Base-by-base conservation (phyloP, 768 basidiomycete genomes). In the Kwoniella shandongensis region DNA sequence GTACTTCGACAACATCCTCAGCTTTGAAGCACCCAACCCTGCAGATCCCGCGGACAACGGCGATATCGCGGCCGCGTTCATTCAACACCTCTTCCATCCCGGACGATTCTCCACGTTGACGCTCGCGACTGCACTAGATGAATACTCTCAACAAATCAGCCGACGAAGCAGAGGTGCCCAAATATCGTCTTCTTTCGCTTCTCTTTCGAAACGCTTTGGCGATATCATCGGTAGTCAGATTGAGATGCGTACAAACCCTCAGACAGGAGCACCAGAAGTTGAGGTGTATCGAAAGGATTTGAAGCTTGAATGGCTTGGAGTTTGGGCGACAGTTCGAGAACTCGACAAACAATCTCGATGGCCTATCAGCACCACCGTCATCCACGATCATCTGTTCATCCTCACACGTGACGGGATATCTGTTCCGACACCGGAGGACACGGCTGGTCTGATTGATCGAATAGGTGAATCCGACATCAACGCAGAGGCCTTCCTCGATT, bases 301-400 rank as follows among this genome's bases (percentile, higher is more conserved):
- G 66, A 92, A 89, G 74, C 80, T 88, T 44, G 92, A 97, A 66
- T 98, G 94, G 93, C 88, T 97, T 70, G 91, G 93, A 2, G 93
- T 97, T 68, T 85, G 93, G 59, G 88, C 92, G 7, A 83, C 89
- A 54, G 92, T 90, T 69, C 84, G 88, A 51, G 90, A 91, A 62
- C 81, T 92, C n/a, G 93, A 96, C 77, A 86, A 65, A 48, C 65
- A 72, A 27, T 73, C 68, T 30, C 57, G 74, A 29, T 77, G 74
- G 75, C 71, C 69, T 1, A 22, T 78, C 25, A 25, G 44, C 2
- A 62, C 69, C 3, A 52, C 64, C 1, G 17, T 62, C 2, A n/a
- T 54, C 23, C 40, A 62, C 23, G 51, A 62, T 26, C 74, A 72
- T 15, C 67, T 82, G 29, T 76, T 87, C 26, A 73, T 89, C 48